Evolutionary conservation across 208 protist genomes (phyloP).

Genomic region (Naegleria lovaniensis): DNA sequence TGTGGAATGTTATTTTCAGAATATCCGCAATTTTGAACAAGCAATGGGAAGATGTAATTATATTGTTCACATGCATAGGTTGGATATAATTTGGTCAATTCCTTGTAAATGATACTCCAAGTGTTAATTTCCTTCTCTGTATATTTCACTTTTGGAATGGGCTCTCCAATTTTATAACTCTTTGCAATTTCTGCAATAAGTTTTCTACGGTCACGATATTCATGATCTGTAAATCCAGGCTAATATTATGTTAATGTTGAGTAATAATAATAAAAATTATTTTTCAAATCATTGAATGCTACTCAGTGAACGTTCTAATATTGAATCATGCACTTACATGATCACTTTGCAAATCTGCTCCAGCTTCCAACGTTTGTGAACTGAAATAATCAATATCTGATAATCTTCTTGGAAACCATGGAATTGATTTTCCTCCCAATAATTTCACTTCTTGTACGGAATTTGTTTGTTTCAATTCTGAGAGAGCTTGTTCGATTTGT

Average conservation of each 20-base stretch:
- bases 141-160: constrained; percentile 80
- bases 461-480: background rate
- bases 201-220: constrained; percentile 74
- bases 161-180: constrained; percentile 67
- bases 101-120: constrained; percentile 72
- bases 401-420: constrained; percentile 50
- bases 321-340: constrained; percentile 56
- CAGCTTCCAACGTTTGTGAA: constrained; percentile 52
- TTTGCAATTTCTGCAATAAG: constrained; percentile 61
- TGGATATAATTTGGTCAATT: constrained; percentile 73
- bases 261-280: too few species aligned
- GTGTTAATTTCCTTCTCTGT: constrained; percentile 74
- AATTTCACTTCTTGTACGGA: background rate
- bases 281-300: too few species aligned
- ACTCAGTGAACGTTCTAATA: too few species aligned
- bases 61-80: constrained; percentile 86
- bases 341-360: constrained; percentile 74
- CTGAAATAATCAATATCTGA: constrained; percentile 68
- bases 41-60: constrained; percentile 75
- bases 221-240: constrained; percentile 83
- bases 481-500: background rate
- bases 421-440: background rate
- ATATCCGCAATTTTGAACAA: constrained; percentile 82
- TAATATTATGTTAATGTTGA: background rate
- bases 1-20: constrained; percentile 78